Evolutionary conservation across 2,329 filamentous ascomycete genomes (phyloP).

Genomic region (Elsinoe fawcettii): DNA sequence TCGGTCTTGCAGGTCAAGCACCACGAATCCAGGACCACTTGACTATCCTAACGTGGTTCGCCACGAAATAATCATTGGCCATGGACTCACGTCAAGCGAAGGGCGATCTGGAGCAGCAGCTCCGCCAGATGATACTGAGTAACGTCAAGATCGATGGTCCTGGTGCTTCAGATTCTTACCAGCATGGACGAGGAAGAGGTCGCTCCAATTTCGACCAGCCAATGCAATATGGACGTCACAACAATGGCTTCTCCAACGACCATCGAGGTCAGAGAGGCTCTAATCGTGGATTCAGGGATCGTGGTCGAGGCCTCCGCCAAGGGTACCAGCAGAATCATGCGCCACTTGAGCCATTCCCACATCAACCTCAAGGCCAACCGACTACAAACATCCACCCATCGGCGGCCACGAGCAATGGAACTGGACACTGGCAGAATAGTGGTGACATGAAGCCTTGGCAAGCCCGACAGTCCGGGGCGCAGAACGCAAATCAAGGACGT

Average conservation of each 20-base stretch:
- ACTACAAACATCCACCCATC: background rate
- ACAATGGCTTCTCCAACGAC: background rate
- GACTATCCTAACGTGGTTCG: background rate
- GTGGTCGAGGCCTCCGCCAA: background rate
- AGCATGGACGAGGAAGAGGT: background rate
- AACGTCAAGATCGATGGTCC: slow-evolving; percentile 30
- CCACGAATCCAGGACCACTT: background rate
- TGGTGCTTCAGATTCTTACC: background rate
- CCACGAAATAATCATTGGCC: slow-evolving; percentile 3
- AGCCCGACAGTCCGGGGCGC: background rate
- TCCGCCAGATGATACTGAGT: slow-evolving; percentile 54
- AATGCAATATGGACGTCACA: background rate
- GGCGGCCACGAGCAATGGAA: background rate
- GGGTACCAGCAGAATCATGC: background rate
- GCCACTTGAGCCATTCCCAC: background rate
- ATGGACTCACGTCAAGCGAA: slow-evolving; percentile 19
- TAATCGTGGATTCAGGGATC: background rate
- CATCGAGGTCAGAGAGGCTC: background rate
- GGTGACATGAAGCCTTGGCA: background rate
- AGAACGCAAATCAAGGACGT: background rate
- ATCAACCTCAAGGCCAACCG: background rate
- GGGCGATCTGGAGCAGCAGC: slow-evolving; percentile 46
- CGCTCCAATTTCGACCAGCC: background rate
- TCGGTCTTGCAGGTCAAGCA: background rate
- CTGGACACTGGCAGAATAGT: background rate